Evolutionary conservation across 805 yeast species (phyloP), one percentile per base, ranked within the genome.

Genomic region (Saccharomyces kudriavzevii): DNA sequence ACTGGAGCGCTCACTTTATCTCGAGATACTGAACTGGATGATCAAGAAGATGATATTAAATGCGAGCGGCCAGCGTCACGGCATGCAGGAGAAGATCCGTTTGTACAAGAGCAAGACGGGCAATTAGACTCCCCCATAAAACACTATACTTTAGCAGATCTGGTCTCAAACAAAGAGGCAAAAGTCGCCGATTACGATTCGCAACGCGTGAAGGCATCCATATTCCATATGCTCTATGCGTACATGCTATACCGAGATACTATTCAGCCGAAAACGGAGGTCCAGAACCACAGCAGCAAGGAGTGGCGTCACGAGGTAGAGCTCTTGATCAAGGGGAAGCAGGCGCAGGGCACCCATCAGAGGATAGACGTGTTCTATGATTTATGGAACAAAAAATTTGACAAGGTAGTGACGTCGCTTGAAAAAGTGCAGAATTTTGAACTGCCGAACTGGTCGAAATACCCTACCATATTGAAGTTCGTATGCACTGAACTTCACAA

Each of bases 371-470:
- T 10, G 17, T 65, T 66, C 56, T 67, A 67, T 50, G 31, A 46
- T 9, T 48, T 50, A 45, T 67, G 71, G 71, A 61, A 54, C 31
- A 28, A 52, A 5, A 61, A 60, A n/a, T 59, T 58, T 40, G 48
- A 40, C 6, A 53, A 56, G 11, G 45, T 58, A 2, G 48, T 58
- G 20, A 46, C 52, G 20, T 56, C 55, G 30, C 49, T 60, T 20
- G 54, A 49, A 40, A 56, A 54, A 29, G 45, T 61, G 3, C 66
- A 62, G 53, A 60, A 63, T 31, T 62, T 62, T 24, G 58, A 57
- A 46, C 49, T 66, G 31, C 71, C 71, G 8, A 60, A 61, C 45
- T 66, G 68, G 64, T 46, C 53, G 26, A 22, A 49, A 22, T 68
- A 58, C 45, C 70, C 70, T n/a, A 31, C 20, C 11, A 40, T 51